Percentiles rank a stretch among this genome's conserved stretches.
These are phyloP conservation scores for Orychophragmus violaceus DNA, from an alignment of 345 rosid genomes.

Conservation along the genomic window DNA sequence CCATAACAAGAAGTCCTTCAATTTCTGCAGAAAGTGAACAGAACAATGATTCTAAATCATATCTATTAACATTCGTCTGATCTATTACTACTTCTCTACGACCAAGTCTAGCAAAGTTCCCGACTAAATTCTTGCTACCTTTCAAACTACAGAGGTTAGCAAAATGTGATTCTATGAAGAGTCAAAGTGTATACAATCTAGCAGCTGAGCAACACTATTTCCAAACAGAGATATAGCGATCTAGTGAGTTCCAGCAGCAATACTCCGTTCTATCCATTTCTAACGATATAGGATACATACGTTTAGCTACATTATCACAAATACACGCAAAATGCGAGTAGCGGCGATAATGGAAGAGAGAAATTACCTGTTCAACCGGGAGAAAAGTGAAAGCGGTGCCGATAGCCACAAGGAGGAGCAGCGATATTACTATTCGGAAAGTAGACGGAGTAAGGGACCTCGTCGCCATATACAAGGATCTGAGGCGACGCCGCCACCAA, in stretches of 20 bases:
- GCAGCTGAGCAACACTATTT: not conserved
- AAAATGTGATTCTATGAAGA: not conserved
- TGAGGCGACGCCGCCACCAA: slow-evolving; percentile 35
- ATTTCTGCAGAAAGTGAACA: slow-evolving; percentile 24
- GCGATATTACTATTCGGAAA: slow-evolving; percentile 30
- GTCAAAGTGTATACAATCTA: slow-evolving; percentile 2
- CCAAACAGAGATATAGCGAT: not conserved
- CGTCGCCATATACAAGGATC: slow-evolving; percentile 27
- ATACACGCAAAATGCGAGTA: not conserved
- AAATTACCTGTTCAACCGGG: slow-evolving; percentile 36
- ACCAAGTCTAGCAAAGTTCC: not conserved
- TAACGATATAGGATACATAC: not conserved
- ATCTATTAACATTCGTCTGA: not conserved
- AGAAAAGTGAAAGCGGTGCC: slow-evolving; percentile 33
- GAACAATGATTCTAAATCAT: not conserved
- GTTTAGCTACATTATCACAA: not conserved
- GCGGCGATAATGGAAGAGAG: not conserved
- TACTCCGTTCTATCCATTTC: not conserved
- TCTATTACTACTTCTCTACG: not conserved
- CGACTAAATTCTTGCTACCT: not conserved
- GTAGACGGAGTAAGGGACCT: slow-evolving; percentile 25
- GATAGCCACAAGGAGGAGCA: slow-evolving; percentile 32
- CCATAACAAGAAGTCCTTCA: slow-evolving; percentile 48
- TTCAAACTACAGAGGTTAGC: not conserved
- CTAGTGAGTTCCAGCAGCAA: not conserved